These are phyloP conservation scores for Pseudopyricularia cyperi DNA, from an alignment of 2,329 filamentous ascomycete species.

Conservation along the genomic window DNA sequence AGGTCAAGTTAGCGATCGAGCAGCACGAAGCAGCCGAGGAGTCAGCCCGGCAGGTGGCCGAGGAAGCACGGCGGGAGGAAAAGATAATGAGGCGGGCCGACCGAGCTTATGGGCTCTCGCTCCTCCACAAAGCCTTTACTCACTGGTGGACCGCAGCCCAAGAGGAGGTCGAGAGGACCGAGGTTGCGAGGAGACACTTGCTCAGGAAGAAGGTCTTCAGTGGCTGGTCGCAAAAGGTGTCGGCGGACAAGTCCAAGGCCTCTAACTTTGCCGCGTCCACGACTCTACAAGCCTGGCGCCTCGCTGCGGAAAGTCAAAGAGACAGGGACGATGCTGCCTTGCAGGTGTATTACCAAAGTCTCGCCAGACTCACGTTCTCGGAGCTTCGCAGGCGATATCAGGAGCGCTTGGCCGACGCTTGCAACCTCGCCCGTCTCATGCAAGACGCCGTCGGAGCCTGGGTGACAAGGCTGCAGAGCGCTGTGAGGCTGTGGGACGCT, in stretches of 20 bases:
- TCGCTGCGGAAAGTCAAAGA: background rate
- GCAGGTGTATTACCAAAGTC: background rate
- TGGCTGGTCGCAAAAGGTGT: slow-evolving; percentile 54
- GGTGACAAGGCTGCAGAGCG: background rate
- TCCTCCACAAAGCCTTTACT: slow-evolving; percentile 50
- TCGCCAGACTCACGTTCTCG: background rate
- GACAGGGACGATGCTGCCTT: background rate
- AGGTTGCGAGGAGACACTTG: slow-evolving; percentile 56
- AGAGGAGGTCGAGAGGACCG: slow-evolving; percentile 53
- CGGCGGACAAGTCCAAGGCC: slow-evolving; percentile 41
- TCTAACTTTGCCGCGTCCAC: slow-evolving; percentile 15
- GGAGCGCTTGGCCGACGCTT: background rate
- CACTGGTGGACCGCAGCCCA: slow-evolving; percentile 56
- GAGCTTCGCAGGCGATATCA: background rate
- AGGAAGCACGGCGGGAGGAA: slow-evolving; percentile 7
- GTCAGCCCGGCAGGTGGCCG: background rate
- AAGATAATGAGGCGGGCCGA: slow-evolving; percentile 44
- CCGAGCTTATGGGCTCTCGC: slow-evolving; percentile 51
- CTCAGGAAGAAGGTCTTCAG: slow-evolving; percentile 56
- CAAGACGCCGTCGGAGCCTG: background rate
- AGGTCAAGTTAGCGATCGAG: background rate
- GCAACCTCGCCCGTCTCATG: background rate
- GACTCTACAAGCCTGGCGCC: background rate
- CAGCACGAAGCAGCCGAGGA: background rate
- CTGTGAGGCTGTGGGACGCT: background rate